These are phyloP conservation scores for Pichia pseudocactophila DNA, from an alignment of 805 yeast genomes.

Conservation along the genomic window DNA sequence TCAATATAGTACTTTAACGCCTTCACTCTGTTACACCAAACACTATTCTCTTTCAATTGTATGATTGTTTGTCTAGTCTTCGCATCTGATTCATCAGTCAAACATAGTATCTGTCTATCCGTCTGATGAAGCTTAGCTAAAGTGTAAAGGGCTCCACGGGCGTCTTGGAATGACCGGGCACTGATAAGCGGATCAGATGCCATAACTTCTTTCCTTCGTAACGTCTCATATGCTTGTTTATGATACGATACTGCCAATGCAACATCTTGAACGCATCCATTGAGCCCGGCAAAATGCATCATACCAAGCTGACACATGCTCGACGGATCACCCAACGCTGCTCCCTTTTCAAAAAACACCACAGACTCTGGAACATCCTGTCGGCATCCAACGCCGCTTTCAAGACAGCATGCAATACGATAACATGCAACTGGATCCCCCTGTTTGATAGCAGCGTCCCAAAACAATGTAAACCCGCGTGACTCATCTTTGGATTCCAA, in stretches of 20 bases:
- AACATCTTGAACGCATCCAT: slow-evolving; percentile 23
- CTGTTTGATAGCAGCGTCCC: slow-evolving; percentile 44
- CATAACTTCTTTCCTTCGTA: slow-evolving; percentile 20
- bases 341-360: slow-evolving; percentile 49
- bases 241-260: slow-evolving; percentile 23
- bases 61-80: slow-evolving; percentile 27
- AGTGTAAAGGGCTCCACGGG: slow-evolving; percentile 28
- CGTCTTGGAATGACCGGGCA: slow-evolving; percentile 27
- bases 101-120: slow-evolving; percentile 24
- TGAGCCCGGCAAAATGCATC: slow-evolving; percentile 40
- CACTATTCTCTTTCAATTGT: slow-evolving; percentile 26
- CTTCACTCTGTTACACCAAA: slow-evolving; percentile 28
- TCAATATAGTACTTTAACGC: slow-evolving; percentile 47
- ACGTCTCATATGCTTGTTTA: slow-evolving; percentile 20
- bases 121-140: slow-evolving; percentile 30
- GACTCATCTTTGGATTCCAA: slow-evolving; percentile 41
- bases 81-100: slow-evolving; percentile 15
- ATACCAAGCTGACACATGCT: slow-evolving; percentile 72
- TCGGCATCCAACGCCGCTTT: slow-evolving; percentile 50
- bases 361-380: slow-evolving; percentile 39
- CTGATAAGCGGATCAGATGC: slow-evolving; percentile 27
- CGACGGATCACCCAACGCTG: slow-evolving; percentile 49
- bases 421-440: slow-evolving; percentile 56
- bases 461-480: slow-evolving; percentile 53
- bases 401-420: slow-evolving; percentile 63